Evolutionary conservation across 768 basidiomycete genomes (phyloP).

Genomic region (Mycena alexandri): DNA sequence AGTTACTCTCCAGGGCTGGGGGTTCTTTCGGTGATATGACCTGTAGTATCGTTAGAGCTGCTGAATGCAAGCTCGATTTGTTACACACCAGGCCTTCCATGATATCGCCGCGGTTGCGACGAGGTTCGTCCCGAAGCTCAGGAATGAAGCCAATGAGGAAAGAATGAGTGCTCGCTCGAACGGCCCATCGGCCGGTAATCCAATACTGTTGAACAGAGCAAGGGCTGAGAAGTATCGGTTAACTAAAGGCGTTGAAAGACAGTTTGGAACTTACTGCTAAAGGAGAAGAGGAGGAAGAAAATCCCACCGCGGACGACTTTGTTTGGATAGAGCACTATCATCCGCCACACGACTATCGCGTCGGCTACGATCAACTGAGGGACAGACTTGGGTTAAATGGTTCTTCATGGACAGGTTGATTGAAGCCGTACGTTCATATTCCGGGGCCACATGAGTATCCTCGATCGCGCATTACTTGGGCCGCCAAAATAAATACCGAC

Average conservation of each 20-base stretch:
- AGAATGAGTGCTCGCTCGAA: slow-evolving; percentile 27
- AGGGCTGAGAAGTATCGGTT: slow-evolving; percentile 6
- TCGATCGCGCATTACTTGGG: slow-evolving; percentile 1
- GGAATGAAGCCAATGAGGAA: slow-evolving; percentile 20
- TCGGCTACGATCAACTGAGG: slow-evolving; percentile 21
- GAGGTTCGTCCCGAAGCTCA: slow-evolving; percentile 25
- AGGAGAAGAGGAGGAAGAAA: slow-evolving; percentile 23
- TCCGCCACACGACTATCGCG: slow-evolving; percentile 28
- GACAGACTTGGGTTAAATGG: neutral
- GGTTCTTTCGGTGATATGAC: slow-evolving; percentile 6
- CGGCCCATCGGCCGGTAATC: slow-evolving; percentile 15
- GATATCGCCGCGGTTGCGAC: slow-evolving; percentile 24
- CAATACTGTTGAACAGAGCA: slow-evolving; percentile 23
- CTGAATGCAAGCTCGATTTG: neutral
- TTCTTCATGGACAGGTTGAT: neutral
- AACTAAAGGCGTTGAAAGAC: neutral
- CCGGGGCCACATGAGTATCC: slow-evolving; percentile 26
- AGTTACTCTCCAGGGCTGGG: slow-evolving; percentile 6
- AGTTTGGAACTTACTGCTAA: slow-evolving; percentile 4
- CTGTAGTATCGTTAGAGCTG: neutral
- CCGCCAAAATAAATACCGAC: slow-evolving; percentile 28
- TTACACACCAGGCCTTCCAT: slow-evolving; percentile 26
- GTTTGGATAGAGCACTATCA: slow-evolving; percentile 26
- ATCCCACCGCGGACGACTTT: slow-evolving; percentile 23
- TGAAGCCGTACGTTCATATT: slow-evolving; percentile 24